These are phyloP conservation scores for Pythium rhizo-oryzae DNA, from an alignment of 352 stramenopile species.

Conservation along the genomic window DNA sequence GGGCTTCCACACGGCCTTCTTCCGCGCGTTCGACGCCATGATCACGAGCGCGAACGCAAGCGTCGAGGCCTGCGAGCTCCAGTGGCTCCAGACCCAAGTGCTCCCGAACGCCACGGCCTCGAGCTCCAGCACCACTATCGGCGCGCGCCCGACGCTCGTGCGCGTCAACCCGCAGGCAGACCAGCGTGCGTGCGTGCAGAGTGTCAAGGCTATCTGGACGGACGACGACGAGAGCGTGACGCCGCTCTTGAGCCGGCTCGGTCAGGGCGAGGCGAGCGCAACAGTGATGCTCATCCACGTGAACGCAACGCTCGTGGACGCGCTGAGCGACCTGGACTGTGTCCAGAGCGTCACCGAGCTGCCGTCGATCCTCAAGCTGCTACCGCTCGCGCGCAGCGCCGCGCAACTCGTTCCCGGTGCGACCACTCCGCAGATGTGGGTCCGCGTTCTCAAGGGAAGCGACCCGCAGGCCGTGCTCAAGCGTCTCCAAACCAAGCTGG, in stretches of 20 bases:
- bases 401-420: constrained; percentile 34
- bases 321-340: constrained; percentile 21
- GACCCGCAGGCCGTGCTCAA: constrained; percentile 33
- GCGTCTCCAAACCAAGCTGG: constrained; percentile 44
- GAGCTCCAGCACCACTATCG: background rate
- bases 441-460: constrained; percentile 51
- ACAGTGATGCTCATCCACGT: constrained; percentile 62
- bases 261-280: constrained; percentile 25
- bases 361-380: constrained; percentile 62
- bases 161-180: constrained; percentile 42
- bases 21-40: constrained; percentile 68
- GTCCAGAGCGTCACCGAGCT: constrained; percentile 18
- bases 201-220: constrained; percentile 42
- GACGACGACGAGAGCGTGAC: constrained; percentile 43
- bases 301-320: constrained; percentile 29
- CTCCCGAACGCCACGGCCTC: constrained; percentile 35
- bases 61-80: constrained; percentile 63
- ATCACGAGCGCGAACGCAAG: constrained; percentile 55
- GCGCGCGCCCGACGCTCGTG: constrained; percentile 48
- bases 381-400: constrained; percentile 48
- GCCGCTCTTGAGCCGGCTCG: constrained; percentile 58
- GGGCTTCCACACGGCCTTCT: constrained; percentile 65
- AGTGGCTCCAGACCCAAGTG: constrained; percentile 66
- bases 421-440: constrained; percentile 57
- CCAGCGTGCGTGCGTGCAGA: constrained; percentile 48